These are phyloP conservation scores for Hypoxylon sp. DNA, from an alignment of 2,329 filamentous ascomycete genomes.

Conservation along the genomic window DNA sequence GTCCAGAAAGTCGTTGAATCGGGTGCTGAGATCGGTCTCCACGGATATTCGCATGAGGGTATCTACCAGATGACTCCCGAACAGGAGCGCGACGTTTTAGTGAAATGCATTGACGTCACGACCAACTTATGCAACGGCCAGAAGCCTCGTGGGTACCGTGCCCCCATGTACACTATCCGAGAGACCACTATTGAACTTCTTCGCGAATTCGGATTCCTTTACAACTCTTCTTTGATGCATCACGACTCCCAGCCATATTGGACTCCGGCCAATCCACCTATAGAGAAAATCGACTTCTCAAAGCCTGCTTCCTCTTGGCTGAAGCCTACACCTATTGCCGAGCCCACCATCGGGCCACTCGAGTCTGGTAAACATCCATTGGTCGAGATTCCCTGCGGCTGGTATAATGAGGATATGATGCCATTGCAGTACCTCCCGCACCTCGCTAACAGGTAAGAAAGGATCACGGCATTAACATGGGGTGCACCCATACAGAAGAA, in stretches of 20 bases:
- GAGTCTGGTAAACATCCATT: background rate
- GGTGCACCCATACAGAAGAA: background rate
- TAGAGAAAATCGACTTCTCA: background rate
- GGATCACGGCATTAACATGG: background rate
- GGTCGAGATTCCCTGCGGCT: background rate
- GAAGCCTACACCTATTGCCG: background rate
- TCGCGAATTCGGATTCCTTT: background rate
- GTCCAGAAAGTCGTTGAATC: background rate
- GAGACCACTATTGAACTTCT: background rate
- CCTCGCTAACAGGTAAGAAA: background rate
- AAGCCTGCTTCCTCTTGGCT: background rate
- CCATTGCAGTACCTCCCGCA: background rate
- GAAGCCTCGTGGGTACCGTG: background rate
- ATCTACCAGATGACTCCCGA: background rate
- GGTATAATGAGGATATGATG: constrained; percentile 4
- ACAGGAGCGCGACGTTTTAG: background rate
- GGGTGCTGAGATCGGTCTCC: background rate
- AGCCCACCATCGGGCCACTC: background rate
- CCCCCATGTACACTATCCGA: background rate
- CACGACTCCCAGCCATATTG: background rate
- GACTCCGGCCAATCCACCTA: background rate
- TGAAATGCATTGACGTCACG: background rate
- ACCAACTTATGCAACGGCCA: background rate
- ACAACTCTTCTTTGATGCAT: background rate
- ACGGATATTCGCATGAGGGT: background rate